Base-by-base conservation (phyloP, 768 basidiomycete genomes). In the Trametes sanguinea region DNA sequence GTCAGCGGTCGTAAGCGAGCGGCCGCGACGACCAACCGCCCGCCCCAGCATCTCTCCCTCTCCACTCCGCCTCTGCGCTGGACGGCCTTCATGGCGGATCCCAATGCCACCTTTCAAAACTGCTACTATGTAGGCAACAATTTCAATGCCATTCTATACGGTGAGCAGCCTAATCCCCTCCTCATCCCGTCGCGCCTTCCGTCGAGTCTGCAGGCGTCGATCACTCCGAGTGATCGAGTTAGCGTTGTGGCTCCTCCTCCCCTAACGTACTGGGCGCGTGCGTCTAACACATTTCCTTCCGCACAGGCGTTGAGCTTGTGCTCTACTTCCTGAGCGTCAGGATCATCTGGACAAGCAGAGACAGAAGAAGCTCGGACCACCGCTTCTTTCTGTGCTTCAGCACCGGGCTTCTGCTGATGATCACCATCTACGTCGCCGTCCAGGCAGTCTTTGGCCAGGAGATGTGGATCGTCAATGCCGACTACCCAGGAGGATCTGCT, bases 401-500 rank as follows among this genome's bases (percentile, higher is more conserved):
- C 62, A 71, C 68, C 22, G 60, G 56, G 14, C 65, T 76, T 64
- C 48, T 77, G 6, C 9, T 74, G 32, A 48, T 76, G 40, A 69
- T 71, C 67, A 76, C 77, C 5, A 52, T 76, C 14, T 76, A 70
- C 55, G 62, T 75, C 39, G 67, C 68, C 35, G 62, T 62, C 39
- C 67, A 74, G 51, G 62, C 64, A n/a, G 16, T 76, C 13, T 73
- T 77, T 32, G 74, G 72, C 4, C 67, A 77, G 56, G 67, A 68
- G 51, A 74, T 76, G 70, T 81, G 80, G 79, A 63, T 80, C 27
- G 62, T 62, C 16, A 45, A 77, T 16, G 58, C 61, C 2, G 54
- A 66, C 46, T 75, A 68, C 42, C 76, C 76, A 1, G 78, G 77
- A 2, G 80, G 79, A 0, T 72, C 74, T 3, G 69, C 67, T 6